Evolutionary conservation across 2,329 filamentous ascomycete species (phyloP).

Genomic region (Trichophaea hybrida): DNA sequence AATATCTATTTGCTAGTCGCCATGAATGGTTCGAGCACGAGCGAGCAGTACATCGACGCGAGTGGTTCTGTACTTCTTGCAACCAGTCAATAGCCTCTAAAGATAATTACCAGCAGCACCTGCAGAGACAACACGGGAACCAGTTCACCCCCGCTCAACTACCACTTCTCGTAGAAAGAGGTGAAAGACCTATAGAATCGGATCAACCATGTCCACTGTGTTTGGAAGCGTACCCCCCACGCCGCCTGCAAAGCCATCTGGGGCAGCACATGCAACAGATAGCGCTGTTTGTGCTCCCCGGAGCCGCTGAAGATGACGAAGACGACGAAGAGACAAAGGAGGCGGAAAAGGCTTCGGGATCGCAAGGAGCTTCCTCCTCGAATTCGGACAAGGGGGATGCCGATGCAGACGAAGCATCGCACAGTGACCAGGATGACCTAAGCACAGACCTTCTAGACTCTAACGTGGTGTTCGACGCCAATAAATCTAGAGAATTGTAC

Average conservation of each 20-base stretch:
- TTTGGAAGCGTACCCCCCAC: background rate
- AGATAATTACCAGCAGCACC: slow-evolving; percentile 6
- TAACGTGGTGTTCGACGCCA: slow-evolving; percentile 29
- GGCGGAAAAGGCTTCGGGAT: background rate
- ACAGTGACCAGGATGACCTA: background rate
- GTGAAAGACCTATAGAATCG: background rate
- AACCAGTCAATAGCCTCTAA: background rate
- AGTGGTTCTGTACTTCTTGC: slow-evolving; percentile 22
- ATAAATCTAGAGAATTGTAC: slow-evolving; percentile 37
- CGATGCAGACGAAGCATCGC: background rate
- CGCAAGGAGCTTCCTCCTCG: background rate
- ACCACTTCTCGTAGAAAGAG: background rate
- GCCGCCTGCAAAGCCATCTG: slow-evolving; percentile 12
- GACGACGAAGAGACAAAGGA: background rate
- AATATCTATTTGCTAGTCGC: slow-evolving; percentile 20
- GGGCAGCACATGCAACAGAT: slow-evolving; percentile 20
- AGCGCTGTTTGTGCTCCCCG: slow-evolving; percentile 15
- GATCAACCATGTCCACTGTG: slow-evolving; percentile 12
- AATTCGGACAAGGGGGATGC: background rate
- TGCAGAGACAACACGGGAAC: background rate
- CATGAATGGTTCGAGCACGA: slow-evolving; percentile 27
- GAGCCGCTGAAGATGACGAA: background rate
- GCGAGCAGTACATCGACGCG: slow-evolving; percentile 20
- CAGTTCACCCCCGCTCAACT: background rate
- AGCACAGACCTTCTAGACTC: background rate